Conservation (phyloP, 352 stramenopile species). For the Plasmopara halstedii region DNA sequence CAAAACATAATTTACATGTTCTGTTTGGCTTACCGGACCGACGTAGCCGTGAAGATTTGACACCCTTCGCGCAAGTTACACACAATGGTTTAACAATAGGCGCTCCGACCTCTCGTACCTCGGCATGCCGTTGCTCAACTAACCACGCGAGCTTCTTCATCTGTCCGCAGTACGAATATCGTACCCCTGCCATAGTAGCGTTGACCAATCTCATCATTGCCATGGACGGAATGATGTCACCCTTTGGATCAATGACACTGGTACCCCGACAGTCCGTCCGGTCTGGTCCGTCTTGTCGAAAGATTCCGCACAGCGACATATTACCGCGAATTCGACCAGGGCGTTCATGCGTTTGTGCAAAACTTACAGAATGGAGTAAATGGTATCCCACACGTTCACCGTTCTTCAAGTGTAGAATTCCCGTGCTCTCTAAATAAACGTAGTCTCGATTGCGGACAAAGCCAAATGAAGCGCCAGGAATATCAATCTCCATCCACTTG, state of each 20-base stretch:
- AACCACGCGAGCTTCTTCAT: slow-evolving; percentile 30
- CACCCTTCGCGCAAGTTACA: slow-evolving; percentile 12
- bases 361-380: slow-evolving; percentile 13
- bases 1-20: slow-evolving; percentile 14
- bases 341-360: slow-evolving; percentile 9
- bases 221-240: slow-evolving; percentile 12
- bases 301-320: slow-evolving; percentile 32
- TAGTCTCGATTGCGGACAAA: slow-evolving; percentile 9
- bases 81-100: slow-evolving; percentile 1
- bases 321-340: slow-evolving; percentile 20
- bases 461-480: slow-evolving; percentile 8
- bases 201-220: slow-evolving; percentile 9
- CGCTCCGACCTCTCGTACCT: neutral
- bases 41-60: slow-evolving; percentile 2
- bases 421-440: slow-evolving; percentile 10
- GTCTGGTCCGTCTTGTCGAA: slow-evolving; percentile 10
- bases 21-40: neutral
- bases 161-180: slow-evolving; percentile 21
- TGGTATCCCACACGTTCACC: slow-evolving; percentile 16
- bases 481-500: slow-evolving; percentile 30
- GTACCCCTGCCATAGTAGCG: slow-evolving; percentile 10
- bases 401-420: neutral
- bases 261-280: slow-evolving; percentile 8
- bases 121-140: slow-evolving; percentile 12
- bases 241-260: slow-evolving; percentile 10